A percentile compares a stretch with the other conserved stretches of the same genome.
Conservation (phyloP, 2,329 filamentous ascomycete species). For the Furcasterigmium furcatum region DNA sequence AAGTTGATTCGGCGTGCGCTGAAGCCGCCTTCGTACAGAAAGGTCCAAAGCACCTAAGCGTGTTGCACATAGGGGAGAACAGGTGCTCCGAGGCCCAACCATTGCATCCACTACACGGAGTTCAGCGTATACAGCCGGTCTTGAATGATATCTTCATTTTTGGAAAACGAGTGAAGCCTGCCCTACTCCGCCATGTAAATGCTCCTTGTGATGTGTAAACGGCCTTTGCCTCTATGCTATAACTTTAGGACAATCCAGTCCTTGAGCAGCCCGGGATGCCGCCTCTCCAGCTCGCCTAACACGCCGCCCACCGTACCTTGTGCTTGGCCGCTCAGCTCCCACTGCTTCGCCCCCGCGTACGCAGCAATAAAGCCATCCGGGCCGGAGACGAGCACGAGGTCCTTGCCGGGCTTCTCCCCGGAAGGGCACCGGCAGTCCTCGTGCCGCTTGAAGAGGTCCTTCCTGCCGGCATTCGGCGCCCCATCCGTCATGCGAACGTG, state of each 20-base stretch:
- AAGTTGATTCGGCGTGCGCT: slow-evolving; percentile 83
- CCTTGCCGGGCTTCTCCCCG: slow-evolving; percentile 39
- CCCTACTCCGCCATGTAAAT: slow-evolving; percentile 16
- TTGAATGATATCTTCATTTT: background rate
- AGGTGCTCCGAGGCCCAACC: background rate
- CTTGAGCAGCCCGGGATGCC: slow-evolving; percentile 26
- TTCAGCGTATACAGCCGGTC: background rate
- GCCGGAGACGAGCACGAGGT: slow-evolving; percentile 80
- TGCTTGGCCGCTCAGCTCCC: slow-evolving; percentile 67
- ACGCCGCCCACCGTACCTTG: slow-evolving; percentile 75
- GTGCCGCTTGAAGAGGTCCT: background rate
- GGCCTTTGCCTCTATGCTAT: slow-evolving; percentile 23
- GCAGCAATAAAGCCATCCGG: slow-evolving; percentile 85
- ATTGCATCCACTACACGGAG: slow-evolving; percentile 1
- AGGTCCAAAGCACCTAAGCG: slow-evolving; percentile 69
- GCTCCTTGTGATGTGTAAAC: slow-evolving; percentile 6
- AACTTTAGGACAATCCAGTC: slow-evolving; percentile 53
- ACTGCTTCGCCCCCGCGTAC: slow-evolving; percentile 77
- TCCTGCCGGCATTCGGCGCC: slow-evolving; percentile 8
- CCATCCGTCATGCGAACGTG: slow-evolving; percentile 16
- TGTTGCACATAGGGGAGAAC: background rate
- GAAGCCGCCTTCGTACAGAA: slow-evolving; percentile 91
- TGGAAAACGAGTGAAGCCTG: background rate
- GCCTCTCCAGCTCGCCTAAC: slow-evolving; percentile 55
- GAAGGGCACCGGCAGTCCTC: slow-evolving; percentile 19